Conservation (phyloP, 768 basidiomycete genomes). For the Tricholoma flavovirens region DNA sequence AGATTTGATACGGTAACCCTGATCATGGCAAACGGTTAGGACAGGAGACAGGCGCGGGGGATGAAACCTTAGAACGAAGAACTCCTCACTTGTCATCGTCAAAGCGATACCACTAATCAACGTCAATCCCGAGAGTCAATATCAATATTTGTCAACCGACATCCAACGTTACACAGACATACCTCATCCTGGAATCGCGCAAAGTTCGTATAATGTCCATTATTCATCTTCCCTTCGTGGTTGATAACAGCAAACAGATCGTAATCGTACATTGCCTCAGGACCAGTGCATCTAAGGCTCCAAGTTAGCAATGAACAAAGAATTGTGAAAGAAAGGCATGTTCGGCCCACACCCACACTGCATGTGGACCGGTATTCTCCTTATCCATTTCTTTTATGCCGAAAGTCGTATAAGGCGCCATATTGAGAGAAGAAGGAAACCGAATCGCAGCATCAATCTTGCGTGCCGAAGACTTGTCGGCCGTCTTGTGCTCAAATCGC, state of each 20-base stretch:
- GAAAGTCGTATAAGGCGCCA: constrained; percentile 80
- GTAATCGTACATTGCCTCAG: constrained; percentile 76
- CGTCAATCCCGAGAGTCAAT: too few species aligned
- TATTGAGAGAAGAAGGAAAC: constrained; percentile 80
- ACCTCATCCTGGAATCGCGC: constrained; percentile 84
- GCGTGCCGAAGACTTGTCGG: constrained; percentile 64
- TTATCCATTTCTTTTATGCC: constrained; percentile 48
- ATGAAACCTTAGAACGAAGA: constrained; percentile 1
- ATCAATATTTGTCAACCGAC: background rate
- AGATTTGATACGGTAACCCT: constrained; percentile 73
- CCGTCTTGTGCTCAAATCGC: constrained; percentile 88
- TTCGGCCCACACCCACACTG: constrained; percentile 29
- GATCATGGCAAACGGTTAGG: background rate
- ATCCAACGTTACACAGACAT: constrained; percentile 24
- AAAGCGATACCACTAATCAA: constrained; percentile 79
- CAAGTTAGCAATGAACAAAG: background rate
- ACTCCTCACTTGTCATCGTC: constrained; percentile 83
- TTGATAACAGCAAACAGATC: constrained; percentile 92
- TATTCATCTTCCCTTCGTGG: constrained; percentile 91
- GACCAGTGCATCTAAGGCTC: constrained; percentile 39
- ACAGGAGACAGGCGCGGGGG: too few species aligned
- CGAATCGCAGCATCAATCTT: constrained; percentile 83
- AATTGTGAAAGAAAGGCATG: background rate
- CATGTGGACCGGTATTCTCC: constrained; percentile 25
- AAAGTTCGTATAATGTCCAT: constrained; percentile 91